Conservation (phyloP, 345 rosid species). For the Ailanthus altissimus region DNA sequence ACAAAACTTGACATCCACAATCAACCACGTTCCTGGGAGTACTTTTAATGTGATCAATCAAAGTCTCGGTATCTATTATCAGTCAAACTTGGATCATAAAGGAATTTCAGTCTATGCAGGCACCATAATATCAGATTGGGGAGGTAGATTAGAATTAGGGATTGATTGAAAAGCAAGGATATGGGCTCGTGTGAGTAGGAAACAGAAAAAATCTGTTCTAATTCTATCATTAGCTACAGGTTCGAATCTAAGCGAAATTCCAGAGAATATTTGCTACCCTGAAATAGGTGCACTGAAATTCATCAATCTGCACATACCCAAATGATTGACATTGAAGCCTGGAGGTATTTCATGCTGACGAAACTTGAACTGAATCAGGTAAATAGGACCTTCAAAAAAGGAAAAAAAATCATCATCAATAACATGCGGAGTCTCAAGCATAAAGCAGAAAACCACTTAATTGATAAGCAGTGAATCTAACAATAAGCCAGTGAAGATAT, state of each 20-base stretch:
- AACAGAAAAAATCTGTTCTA: neutral
- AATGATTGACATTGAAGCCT: conserved; percentile 67
- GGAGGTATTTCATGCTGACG: conserved; percentile 96
- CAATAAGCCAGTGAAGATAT: neutral
- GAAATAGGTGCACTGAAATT: neutral
- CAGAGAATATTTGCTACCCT: neutral
- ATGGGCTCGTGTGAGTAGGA: conserved; percentile 1
- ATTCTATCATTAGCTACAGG: neutral
- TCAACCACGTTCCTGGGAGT: neutral
- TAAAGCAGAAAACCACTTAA: neutral
- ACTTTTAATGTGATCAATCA: no score
- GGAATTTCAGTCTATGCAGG: neutral
- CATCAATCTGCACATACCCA: conserved; percentile 50
- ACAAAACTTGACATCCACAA: neutral
- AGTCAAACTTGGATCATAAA: no score
- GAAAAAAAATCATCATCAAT: conserved; percentile 17
- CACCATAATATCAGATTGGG: neutral
- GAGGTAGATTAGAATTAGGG: neutral
- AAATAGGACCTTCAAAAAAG: conserved; percentile 64
- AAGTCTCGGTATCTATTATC: no score
- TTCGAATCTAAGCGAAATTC: no score
- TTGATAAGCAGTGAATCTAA: neutral
- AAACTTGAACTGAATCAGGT: conserved; percentile 86
- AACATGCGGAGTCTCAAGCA: conserved; percentile 8
- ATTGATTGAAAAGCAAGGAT: neutral